These are phyloP conservation scores for Chrysanthemum seticuspe DNA, from an alignment of 129 eudicot genomes.

Conservation along the genomic window DNA sequence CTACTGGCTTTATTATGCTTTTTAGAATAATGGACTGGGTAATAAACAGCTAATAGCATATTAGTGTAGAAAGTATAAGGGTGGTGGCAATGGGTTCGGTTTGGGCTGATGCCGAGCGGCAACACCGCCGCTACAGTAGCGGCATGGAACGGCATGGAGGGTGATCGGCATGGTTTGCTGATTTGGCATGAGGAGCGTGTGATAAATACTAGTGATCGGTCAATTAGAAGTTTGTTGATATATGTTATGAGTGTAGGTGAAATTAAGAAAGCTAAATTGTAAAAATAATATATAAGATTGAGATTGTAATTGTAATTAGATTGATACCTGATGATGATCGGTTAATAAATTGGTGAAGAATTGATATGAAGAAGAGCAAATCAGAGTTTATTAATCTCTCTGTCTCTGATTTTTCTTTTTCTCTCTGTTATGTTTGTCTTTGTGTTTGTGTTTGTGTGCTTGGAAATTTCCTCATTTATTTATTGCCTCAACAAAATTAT, in stretches of 20 bases:
- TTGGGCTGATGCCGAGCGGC: no score
- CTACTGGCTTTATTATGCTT: conserved; percentile 8
- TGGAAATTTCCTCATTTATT: conserved; percentile 17
- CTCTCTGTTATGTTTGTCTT: not conserved
- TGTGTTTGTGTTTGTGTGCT: not conserved
- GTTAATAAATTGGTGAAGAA: no score
- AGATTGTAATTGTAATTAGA: not conserved
- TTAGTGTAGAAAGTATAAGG: not conserved
- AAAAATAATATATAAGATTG: not conserved
- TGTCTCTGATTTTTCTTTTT: conserved; percentile 8
- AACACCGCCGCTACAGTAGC: no score
- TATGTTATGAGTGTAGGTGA: conserved; percentile 20
- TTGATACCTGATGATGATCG: conserved; percentile 19
- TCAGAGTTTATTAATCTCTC: conserved; percentile 19
- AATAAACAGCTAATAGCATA: conserved; percentile 4
- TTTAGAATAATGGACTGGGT: not conserved
- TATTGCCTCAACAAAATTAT: not conserved
- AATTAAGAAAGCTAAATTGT: conserved; percentile 4
- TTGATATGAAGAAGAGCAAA: not conserved
- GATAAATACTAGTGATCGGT: not conserved
- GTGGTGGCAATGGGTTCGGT: no score
- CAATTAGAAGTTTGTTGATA: conserved; percentile 17
- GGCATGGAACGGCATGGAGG: no score
- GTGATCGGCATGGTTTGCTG: no score
- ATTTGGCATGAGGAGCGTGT: no score